A percentile compares a stretch with the other conserved stretches of the same genome.
Conservation (phyloP, 1,284 basidiomycete genomes). For the Ganoderma resinaceum region DNA sequence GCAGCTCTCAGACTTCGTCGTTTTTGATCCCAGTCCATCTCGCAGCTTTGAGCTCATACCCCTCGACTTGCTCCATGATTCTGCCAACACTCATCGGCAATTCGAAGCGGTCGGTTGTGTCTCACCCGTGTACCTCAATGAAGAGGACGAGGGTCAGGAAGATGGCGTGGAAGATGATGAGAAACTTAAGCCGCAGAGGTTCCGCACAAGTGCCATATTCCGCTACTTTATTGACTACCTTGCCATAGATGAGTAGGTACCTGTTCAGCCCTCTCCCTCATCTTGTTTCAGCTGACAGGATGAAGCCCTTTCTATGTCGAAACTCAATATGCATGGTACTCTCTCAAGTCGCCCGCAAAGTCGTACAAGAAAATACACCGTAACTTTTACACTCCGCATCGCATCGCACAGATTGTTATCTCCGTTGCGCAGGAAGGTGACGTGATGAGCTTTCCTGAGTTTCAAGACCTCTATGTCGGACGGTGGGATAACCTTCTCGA, state of each 20-base stretch:
- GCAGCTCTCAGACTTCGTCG: slow-evolving; percentile 1
- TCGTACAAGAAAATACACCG: slow-evolving; percentile 53
- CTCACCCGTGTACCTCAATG: slow-evolving; percentile 42
- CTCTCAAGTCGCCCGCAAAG: slow-evolving; percentile 53
- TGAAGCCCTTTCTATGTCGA: slow-evolving; percentile 66
- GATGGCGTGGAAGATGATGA: slow-evolving; percentile 45
- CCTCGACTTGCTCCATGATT: slow-evolving; percentile 40
- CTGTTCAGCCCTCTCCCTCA: slow-evolving; percentile 8
- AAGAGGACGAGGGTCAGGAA: slow-evolving; percentile 52
- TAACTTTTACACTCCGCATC: slow-evolving; percentile 57
- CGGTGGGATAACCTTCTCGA: slow-evolving; percentile 26
- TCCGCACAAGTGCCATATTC: slow-evolving; percentile 45
- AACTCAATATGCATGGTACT: slow-evolving; percentile 67
- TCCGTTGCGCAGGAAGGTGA: slow-evolving; percentile 32
- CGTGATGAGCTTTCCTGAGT: slow-evolving; percentile 15
- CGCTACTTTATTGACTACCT: slow-evolving; percentile 46
- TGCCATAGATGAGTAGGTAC: slow-evolving; percentile 46
- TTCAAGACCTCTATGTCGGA: slow-evolving; percentile 21
- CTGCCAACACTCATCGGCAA: slow-evolving; percentile 17
- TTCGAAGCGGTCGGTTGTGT: slow-evolving; percentile 48
- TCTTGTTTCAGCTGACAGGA: not conserved
- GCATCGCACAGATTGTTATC: slow-evolving; percentile 53
- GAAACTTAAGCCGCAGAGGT: slow-evolving; percentile 35
- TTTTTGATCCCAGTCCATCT: slow-evolving; percentile 5
- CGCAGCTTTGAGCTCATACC: slow-evolving; percentile 36